These are phyloP conservation scores for Arachnomyces sp. DNA, from an alignment of 2,329 filamentous ascomycete genomes.

Conservation along the genomic window DNA sequence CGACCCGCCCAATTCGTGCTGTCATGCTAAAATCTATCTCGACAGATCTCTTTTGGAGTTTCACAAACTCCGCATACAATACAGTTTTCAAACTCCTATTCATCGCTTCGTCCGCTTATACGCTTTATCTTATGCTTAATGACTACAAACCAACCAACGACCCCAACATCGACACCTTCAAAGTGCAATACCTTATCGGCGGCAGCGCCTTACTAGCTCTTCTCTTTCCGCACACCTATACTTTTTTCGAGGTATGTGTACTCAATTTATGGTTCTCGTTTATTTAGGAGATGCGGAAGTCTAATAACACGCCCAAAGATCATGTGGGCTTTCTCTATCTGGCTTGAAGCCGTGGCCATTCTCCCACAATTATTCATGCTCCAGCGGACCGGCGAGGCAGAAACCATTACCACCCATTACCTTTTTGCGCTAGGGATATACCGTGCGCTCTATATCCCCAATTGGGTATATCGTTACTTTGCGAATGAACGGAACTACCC, in stretches of 20 bases:
- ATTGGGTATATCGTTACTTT: constrained; percentile 92
- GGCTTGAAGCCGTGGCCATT: constrained; percentile 94
- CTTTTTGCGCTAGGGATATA: constrained; percentile 89
- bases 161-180: constrained; percentile 94
- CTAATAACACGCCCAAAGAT: constrained; percentile 48
- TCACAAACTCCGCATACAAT: constrained; percentile 80
- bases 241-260: constrained; percentile 52
- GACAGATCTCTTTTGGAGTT: constrained; percentile 76
- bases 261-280: neutral
- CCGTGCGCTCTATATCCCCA: constrained; percentile 91
- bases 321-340: constrained; percentile 95
- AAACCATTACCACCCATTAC: constrained; percentile 99
- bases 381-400: constrained; percentile 92
- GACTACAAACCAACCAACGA: constrained; percentile 97
- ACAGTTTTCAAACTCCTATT: constrained; percentile 94
- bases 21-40: constrained; percentile 5
- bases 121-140: constrained; percentile 95
- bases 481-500: constrained; percentile 74
- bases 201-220: constrained; percentile 72
- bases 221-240: constrained; percentile 80
- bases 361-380: constrained; percentile 97
- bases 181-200: constrained; percentile 85
- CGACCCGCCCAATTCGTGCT: constrained; percentile 11
- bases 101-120: constrained; percentile 83
- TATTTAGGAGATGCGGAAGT: too few species aligned